Percentiles rank a stretch among this genome's conserved stretches.
Evolutionary conservation across 176 grass and related monocot species (phyloP).

Genomic region (Calamus simplicifolius): DNA sequence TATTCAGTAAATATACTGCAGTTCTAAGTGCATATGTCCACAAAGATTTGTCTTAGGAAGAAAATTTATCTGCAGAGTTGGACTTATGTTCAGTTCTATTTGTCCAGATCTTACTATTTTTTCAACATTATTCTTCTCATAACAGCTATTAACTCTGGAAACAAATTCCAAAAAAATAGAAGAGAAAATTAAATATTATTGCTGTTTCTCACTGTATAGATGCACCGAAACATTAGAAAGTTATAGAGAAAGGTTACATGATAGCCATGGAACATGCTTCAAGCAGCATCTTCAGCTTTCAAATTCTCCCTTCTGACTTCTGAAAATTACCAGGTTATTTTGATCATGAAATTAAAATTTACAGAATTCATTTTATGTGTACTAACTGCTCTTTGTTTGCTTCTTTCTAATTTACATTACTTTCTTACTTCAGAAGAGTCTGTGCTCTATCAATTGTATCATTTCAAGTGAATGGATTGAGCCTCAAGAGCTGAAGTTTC

Average conservation of each 20-base stretch:
- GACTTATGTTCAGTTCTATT: no score
- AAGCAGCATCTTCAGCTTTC: constrained; percentile 34
- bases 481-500: constrained; percentile 55
- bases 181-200: no score
- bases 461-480: constrained; percentile 61
- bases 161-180: not conserved
- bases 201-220: constrained; percentile 29
- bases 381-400: constrained; percentile 1
- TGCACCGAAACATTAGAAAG: constrained; percentile 25
- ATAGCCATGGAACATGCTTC: constrained; percentile 41
- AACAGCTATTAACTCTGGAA: constrained; percentile 18
- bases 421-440: constrained; percentile 59
- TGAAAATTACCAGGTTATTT: constrained; percentile 38
- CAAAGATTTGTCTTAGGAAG: not conserved
- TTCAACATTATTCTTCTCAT: not conserved
- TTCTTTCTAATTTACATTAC: constrained; percentile 25
- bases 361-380: not conserved
- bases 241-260: constrained; percentile 37
- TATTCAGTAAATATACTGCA: no score
- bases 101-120: no score
- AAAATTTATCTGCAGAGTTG: not conserved
- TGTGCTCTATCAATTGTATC: constrained; percentile 26
- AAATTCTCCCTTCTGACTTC: constrained; percentile 56
- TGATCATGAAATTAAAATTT: constrained; percentile 6
- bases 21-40: no score